Base-by-base conservation (phyloP, 306 rosid genomes). In the Nissolia schottii region DNA sequence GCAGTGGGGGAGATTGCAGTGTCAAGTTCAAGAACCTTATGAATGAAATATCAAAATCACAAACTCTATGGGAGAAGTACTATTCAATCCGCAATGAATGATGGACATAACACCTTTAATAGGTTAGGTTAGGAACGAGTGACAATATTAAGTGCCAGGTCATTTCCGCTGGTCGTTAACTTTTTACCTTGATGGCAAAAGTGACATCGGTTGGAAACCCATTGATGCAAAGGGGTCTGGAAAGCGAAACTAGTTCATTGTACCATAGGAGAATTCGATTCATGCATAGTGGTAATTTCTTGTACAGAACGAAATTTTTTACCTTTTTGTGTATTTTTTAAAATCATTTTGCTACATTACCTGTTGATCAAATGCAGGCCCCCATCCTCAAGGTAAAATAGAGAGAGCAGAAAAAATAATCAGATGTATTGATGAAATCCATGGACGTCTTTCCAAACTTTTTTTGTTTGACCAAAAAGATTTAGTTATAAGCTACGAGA, bases 1-100 rank as follows among this genome's bases (percentile, higher is more conserved):
- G 90, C 88, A 91, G 99, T 38, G 98, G 98, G 31, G 99, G 99
- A 81, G 99, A 95, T 80, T 91, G 96, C 88, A 87, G 92, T 79
- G 87, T 80, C 40, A 95, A 87, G 84, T 95, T 95, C 86, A 95
- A 91, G 93, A 89, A 77, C 76, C 99, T 95, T 22, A 88, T 87
- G 91, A 86, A 75, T 74, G 99, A 95, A 84, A 91, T 95, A 82
- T 74, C 88, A 6, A 91, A 88, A 74, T 85, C 96, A 22, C 93
- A 85, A 41, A 59, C 96, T 32, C 93, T 91, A 3, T 81, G 85
- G 78, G 96, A 91, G 27, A 95, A 88, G 80, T 95, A 88, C 74
- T 80, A 83, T 79, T 89, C 97, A 49, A 95, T 89, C 86, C 89
- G 93, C 73, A 91, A 95, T 22, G 99, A 95, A 84, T 95, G 83